Evolutionary conservation across 2,329 filamentous ascomycete genomes (phyloP).

Genomic region (Aspergillus texensis): DNA sequence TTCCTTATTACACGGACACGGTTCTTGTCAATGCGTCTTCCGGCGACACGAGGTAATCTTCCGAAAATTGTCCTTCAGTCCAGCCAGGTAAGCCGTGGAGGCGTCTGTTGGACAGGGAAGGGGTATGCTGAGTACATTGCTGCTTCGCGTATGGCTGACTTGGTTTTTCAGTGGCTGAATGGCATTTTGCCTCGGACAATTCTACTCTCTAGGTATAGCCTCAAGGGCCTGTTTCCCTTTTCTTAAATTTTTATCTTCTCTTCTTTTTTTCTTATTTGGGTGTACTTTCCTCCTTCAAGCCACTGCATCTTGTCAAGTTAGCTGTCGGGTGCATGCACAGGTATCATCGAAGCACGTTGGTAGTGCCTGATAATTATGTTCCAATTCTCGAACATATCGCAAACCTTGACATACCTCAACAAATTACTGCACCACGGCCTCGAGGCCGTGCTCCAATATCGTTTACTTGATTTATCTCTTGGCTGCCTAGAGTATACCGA

Average conservation of each 20-base stretch:
- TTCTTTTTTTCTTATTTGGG: background rate
- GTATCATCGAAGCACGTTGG: background rate
- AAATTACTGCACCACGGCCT: background rate
- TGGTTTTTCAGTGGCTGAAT: background rate
- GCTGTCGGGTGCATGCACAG: background rate
- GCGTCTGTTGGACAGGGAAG: background rate
- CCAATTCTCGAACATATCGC: background rate
- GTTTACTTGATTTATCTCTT: background rate
- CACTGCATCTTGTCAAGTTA: background rate
- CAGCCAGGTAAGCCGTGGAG: background rate
- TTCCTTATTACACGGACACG: conserved; percentile 15
- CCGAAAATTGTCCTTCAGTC: conserved; percentile 21
- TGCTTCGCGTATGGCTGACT: background rate
- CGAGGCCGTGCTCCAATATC: background rate
- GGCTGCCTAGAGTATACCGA: conserved; percentile 3
- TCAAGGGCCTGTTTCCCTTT: background rate
- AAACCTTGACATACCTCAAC: background rate
- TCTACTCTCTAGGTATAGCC: background rate
- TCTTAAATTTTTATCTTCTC: background rate
- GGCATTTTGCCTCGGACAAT: background rate
- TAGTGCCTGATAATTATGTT: background rate
- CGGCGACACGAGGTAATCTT: conserved; percentile 22
- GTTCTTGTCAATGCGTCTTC: conserved; percentile 14
- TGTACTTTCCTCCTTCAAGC: too few species aligned
- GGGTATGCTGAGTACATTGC: background rate